phyloP scores from a whole-genome alignment of 148 eudicot genomes.

The Chenopodium quinoa region DNA sequence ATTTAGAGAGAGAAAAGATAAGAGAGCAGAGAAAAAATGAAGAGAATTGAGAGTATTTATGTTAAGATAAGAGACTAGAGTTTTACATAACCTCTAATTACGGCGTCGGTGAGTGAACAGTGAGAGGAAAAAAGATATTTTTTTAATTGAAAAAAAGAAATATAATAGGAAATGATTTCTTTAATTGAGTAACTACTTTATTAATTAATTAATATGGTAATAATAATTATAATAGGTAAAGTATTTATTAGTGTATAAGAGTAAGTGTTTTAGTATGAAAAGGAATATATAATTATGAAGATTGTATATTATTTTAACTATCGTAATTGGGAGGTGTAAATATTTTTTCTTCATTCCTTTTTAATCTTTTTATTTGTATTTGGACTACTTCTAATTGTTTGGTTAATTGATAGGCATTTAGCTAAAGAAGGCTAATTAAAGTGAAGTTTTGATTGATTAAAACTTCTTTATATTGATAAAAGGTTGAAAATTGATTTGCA shows the following conservation, averaged over 20 bases:
- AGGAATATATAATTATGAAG: not conserved
- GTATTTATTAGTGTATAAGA: too few species aligned
- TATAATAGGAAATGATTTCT: not conserved
- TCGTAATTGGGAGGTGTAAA: too few species aligned
- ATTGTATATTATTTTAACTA: not conserved
- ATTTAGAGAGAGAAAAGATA: not conserved
- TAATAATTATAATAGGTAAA: too few species aligned
- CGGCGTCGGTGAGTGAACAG: constrained; percentile 37
- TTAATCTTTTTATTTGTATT: too few species aligned
- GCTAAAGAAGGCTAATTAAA: too few species aligned
- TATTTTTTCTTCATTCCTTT: too few species aligned
- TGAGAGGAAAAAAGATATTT: not conserved
- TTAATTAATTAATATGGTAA: not conserved
- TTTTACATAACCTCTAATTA: constrained; percentile 20
- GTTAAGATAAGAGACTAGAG: not conserved
- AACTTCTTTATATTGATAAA: not conserved
- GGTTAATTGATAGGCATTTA: too few species aligned
- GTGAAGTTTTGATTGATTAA: not conserved
- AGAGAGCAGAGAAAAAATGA: not conserved
- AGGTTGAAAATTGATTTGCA: too few species aligned
- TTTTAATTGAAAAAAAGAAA: not conserved
- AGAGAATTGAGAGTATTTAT: constrained; percentile 2
- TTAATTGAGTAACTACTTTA: not conserved
- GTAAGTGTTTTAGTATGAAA: not conserved
- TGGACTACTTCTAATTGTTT: too few species aligned